Evolutionary conservation across 768 basidiomycete species (phyloP).

Genomic region (Phlebiopsis flavidoalba): DNA sequence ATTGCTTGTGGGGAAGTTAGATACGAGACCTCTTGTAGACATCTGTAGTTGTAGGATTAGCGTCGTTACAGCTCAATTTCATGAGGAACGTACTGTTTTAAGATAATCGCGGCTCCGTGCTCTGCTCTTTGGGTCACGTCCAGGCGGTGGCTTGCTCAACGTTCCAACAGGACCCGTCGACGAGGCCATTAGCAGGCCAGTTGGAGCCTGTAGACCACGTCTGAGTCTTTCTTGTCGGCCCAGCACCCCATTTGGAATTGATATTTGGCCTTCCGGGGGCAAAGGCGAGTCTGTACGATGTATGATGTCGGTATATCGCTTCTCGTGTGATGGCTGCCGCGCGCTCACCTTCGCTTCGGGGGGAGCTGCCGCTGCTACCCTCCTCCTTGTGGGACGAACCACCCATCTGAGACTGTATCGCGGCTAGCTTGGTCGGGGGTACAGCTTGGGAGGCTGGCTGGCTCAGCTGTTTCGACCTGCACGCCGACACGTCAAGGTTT

Average conservation of each 20-base stretch:
- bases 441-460: constrained; percentile 53
- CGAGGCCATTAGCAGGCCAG: constrained; percentile 41
- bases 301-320: constrained; percentile 3
- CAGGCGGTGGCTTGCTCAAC: constrained; percentile 67
- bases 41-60: constrained; percentile 39
- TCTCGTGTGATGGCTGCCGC: constrained; percentile 8
- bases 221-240: constrained; percentile 44
- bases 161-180: constrained; percentile 39
- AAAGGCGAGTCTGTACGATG: constrained; percentile 60
- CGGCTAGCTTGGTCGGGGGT: constrained; percentile 60
- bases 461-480: constrained; percentile 76
- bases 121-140: constrained; percentile 92
- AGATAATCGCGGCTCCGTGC: constrained; percentile 94
- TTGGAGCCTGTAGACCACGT: constrained; percentile 46
- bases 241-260: constrained; percentile 54
- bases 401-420: constrained; percentile 50
- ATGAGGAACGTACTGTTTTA: constrained; percentile 71
- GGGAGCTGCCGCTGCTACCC: constrained; percentile 78
- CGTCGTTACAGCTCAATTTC: background rate
- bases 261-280: constrained; percentile 52
- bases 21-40: constrained; percentile 97
- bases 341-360: constrained; percentile 72
- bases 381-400: constrained; percentile 62
- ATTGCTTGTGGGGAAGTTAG: constrained; percentile 95
- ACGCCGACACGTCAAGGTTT: constrained; percentile 32